Conservation (phyloP, 257 asterid species). For the Avicennia marina region DNA sequence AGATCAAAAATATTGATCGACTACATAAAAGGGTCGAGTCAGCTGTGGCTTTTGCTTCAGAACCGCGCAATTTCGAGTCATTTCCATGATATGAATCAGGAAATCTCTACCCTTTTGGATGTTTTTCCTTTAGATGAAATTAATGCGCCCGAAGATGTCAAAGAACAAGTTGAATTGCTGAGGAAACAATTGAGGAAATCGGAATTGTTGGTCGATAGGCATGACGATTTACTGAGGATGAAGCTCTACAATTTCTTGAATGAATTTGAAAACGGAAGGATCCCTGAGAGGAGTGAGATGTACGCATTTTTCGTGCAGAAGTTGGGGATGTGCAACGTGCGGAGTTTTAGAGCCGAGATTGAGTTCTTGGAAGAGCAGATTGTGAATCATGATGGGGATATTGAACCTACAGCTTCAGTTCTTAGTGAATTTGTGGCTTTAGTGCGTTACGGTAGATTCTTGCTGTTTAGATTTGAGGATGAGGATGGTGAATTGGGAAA, state of each 20-base stretch:
- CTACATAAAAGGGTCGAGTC: slow-evolving; percentile 62
- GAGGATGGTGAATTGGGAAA: slow-evolving; percentile 58
- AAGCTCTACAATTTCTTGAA: slow-evolving; percentile 61
- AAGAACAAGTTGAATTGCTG: slow-evolving; percentile 64
- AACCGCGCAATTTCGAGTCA: slow-evolving; percentile 69
- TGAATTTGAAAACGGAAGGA: slow-evolving; percentile 61
- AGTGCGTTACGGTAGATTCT: slow-evolving; percentile 64
- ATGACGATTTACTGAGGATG: slow-evolving; percentile 54
- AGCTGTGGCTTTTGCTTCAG: slow-evolving; percentile 81
- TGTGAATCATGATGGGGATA: slow-evolving; percentile 72
- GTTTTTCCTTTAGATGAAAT: slow-evolving; percentile 58
- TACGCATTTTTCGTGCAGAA: slow-evolving; percentile 45
- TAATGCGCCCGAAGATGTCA: slow-evolving; percentile 49
- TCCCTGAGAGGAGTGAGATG: slow-evolving; percentile 47
- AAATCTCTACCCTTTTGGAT: slow-evolving; percentile 80
- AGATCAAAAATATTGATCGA: slow-evolving; percentile 78
- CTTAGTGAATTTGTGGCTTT: slow-evolving; percentile 74
- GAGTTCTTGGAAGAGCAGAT: slow-evolving; percentile 92
- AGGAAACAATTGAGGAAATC: slow-evolving; percentile 57
- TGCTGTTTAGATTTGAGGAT: slow-evolving; percentile 74
- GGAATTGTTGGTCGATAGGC: slow-evolving; percentile 43
- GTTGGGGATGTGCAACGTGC: slow-evolving; percentile 47
- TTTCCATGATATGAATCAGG: slow-evolving; percentile 80
- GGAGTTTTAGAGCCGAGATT: slow-evolving; percentile 63
- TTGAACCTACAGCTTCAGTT: slow-evolving; percentile 63